phyloP scores from a whole-genome alignment of 441 rosid genomes.

The Hura crepitans region DNA sequence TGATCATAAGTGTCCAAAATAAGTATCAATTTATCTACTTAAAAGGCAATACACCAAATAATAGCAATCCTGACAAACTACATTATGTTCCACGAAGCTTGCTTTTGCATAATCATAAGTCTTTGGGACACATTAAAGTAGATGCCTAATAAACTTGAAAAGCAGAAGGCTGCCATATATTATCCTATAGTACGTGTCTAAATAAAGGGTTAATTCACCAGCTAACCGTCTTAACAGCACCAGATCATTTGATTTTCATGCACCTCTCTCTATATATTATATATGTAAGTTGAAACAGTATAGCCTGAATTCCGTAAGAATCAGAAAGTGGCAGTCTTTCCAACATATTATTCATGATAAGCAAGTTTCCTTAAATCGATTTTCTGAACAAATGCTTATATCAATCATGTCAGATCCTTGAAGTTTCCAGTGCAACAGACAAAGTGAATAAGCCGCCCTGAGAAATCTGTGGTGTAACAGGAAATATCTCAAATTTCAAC shows the following conservation, averaged over 20 bases:
- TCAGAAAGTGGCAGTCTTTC: not conserved
- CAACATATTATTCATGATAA: not conserved
- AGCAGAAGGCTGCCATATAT: not conserved
- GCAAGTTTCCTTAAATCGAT: no score
- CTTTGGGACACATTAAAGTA: not conserved
- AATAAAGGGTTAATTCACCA: not conserved
- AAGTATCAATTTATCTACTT: not conserved
- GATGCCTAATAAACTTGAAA: not conserved
- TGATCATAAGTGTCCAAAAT: not conserved
- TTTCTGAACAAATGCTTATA: no score
- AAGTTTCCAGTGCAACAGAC: no score
- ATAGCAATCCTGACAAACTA: not conserved
- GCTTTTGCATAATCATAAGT: not conserved
- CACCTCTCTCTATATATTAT: not conserved
- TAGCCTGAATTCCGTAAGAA: not conserved
- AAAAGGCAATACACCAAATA: not conserved
- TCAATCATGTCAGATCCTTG: no score
- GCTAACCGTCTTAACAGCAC: not conserved
- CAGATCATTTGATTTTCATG: not conserved
- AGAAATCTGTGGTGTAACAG: no score
- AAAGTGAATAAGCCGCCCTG: no score
- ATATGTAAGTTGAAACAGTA: not conserved
- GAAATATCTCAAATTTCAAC: not conserved
- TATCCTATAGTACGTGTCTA: not conserved
- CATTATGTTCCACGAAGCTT: not conserved